These are phyloP conservation scores for Amniculicola lignicola DNA, from an alignment of 495 filamentous ascomycete genomes.

Conservation along the genomic window DNA sequence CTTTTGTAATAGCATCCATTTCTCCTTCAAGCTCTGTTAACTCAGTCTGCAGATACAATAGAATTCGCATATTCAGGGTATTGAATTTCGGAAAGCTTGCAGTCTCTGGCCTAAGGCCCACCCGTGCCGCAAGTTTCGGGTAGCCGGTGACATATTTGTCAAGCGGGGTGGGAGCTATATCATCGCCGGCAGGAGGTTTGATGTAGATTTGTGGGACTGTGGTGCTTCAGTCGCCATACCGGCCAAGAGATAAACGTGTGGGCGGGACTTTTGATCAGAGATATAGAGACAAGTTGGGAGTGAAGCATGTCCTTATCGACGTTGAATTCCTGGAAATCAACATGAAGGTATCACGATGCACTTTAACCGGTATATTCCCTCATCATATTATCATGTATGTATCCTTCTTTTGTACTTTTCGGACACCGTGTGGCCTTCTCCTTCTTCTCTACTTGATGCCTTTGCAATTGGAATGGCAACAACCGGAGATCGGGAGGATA, in stretches of 20 bases:
- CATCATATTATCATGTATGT: no score
- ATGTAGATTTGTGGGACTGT: no score
- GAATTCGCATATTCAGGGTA: conserved; percentile 34
- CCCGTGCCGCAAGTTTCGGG: conserved; percentile 15
- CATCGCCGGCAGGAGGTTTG: not conserved
- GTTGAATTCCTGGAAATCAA: not conserved
- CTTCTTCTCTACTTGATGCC: no score
- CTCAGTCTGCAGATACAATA: conserved; percentile 39
- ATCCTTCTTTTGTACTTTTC: no score
- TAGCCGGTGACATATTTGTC: conserved; percentile 10
- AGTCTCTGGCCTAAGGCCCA: conserved; percentile 16
- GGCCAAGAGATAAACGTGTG: not conserved
- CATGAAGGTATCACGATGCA: not conserved
- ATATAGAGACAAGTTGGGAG: not conserved
- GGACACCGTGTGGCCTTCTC: no score
- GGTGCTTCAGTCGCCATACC: not conserved
- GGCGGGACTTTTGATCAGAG: not conserved
- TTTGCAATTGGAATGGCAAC: no score
- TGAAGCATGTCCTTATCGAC: not conserved
- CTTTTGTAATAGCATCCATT: no score
- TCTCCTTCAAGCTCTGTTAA: conserved; percentile 29
- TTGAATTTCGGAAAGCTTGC: conserved; percentile 35
- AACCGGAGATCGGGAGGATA: no score
- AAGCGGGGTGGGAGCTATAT: not conserved
- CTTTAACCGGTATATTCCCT: no score